Evolutionary conservation across 768 basidiomycete species (phyloP).

Genomic region (Fistulinella prunicolor): DNA sequence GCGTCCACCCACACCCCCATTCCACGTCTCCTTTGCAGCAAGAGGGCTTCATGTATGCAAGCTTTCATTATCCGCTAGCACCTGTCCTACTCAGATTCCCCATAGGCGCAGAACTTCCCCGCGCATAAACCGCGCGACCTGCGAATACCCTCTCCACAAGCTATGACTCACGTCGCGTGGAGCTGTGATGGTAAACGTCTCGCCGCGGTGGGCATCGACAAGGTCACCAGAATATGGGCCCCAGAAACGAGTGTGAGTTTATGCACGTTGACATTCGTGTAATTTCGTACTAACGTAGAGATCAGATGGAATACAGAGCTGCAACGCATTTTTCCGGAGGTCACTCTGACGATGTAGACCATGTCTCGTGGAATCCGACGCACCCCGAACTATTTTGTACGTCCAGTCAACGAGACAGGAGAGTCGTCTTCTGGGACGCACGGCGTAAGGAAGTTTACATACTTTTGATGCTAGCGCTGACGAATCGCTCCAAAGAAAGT

Average conservation of each 20-base stretch:
- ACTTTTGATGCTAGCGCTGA: constrained; percentile 3
- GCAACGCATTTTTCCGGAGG: constrained; percentile 66
- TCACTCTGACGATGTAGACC: constrained; percentile 77
- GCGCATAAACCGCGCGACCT: constrained; percentile 78
- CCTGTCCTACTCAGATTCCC: constrained; percentile 10
- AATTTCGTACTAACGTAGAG: neutral
- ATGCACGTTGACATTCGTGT: neutral
- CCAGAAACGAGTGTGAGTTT: constrained; percentile 72
- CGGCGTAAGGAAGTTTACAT: constrained; percentile 53
- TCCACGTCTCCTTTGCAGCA: constrained; percentile 64
- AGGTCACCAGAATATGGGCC: constrained; percentile 69
- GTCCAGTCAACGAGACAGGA: constrained; percentile 70
- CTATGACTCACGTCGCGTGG: constrained; percentile 78
- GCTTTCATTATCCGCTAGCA: constrained; percentile 8
- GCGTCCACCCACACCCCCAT: constrained; percentile 69
- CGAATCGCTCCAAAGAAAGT: constrained; percentile 49
- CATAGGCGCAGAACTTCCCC: constrained; percentile 73
- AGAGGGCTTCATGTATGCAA: constrained; percentile 67
- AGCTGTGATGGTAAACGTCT: constrained; percentile 80
- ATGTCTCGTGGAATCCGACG: constrained; percentile 81
- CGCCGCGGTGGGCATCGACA: constrained; percentile 81
- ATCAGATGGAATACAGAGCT: constrained; percentile 67
- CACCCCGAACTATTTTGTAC: constrained; percentile 83
- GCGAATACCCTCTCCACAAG: constrained; percentile 58
- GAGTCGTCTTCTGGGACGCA: constrained; percentile 82